Base-by-base conservation (phyloP, 768 basidiomycete genomes). In the Lactarius hatsudake region DNA sequence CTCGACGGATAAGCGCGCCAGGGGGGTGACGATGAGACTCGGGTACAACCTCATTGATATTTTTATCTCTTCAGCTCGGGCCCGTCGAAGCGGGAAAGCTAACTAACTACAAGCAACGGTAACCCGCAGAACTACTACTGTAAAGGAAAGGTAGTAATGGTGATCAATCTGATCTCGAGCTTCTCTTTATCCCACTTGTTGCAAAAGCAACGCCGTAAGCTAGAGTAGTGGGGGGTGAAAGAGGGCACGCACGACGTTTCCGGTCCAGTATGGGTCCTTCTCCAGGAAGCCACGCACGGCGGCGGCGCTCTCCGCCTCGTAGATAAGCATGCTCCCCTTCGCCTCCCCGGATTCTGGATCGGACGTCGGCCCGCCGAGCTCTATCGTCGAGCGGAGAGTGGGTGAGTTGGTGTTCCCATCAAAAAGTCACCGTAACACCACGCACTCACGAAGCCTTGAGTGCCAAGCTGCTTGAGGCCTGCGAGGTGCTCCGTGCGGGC, bases 111-210 rank as follows among this genome's bases (percentile, higher is more conserved):
- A 45, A 10, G 45, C n/a, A 38, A 45, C 20, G 9, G 9, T n/a
- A n/a, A 45, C 26, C 43, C 20, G n/a, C 43, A 45, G 36, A 36
- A 36, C 36, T 13, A 5, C 10, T 30, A 7, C 32, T 32, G 30
- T 12, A 38, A 38, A 38, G 36, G 36, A 38, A 13, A 9, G 36
- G 9, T 10, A 20, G 20, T 45, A 4, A 45, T 20, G 12, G 2
- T 1, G 64, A 60, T 54, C 38, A n/a, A 10, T 17, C 58, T 59
- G 51, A 87, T 84, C 2, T 80, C 76, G 18, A 87, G 59, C 69
- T 80, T 85, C 70, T 84, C 83, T 59, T 79, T 76, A 67, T 87
- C 84, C 86, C 87, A 87, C 86, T 38, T 13, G 36, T 38, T 87
- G 53, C 26, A 54, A 8, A 28, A 54, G 15, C 8, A 26, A 54